Evolutionary conservation across 305 asterid species (phyloP).

Genomic region (Solanum hybrid): DNA sequence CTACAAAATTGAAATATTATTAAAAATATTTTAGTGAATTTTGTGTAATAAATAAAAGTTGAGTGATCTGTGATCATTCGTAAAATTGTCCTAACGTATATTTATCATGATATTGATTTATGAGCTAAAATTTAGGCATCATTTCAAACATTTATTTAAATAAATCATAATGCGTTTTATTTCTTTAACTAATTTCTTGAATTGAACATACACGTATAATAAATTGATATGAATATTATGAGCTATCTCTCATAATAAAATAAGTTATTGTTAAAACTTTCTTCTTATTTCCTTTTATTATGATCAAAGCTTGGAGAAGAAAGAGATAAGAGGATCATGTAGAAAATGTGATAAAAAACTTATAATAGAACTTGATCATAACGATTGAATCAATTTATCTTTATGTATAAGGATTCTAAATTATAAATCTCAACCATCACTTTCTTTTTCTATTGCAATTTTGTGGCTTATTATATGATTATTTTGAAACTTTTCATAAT

Average conservation of each 20-base stretch:
- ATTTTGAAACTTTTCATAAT: background rate
- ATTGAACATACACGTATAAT: background rate
- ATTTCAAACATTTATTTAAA: background rate
- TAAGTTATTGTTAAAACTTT: no score
- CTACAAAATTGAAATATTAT: no score
- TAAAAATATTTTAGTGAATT: no score
- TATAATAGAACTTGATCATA: background rate
- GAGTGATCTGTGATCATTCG: no score
- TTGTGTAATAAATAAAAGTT: no score
- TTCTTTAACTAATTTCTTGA: background rate
- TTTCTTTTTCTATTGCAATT: background rate
- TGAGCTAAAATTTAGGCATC: background rate
- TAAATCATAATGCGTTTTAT: no score
- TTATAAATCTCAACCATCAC: background rate
- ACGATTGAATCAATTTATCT: background rate
- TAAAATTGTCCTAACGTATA: no score
- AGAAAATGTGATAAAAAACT: no score
- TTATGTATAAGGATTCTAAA: no score
- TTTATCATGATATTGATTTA: background rate
- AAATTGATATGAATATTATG: background rate
- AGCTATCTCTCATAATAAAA: no score
- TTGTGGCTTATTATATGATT: background rate
- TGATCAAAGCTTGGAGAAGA: accelerated
- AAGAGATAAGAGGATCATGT: background rate
- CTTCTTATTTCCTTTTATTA: background rate